Evolutionary conservation across 73 alveolate genomes (phyloP).

Genomic region (Uronychia setigera): DNA sequence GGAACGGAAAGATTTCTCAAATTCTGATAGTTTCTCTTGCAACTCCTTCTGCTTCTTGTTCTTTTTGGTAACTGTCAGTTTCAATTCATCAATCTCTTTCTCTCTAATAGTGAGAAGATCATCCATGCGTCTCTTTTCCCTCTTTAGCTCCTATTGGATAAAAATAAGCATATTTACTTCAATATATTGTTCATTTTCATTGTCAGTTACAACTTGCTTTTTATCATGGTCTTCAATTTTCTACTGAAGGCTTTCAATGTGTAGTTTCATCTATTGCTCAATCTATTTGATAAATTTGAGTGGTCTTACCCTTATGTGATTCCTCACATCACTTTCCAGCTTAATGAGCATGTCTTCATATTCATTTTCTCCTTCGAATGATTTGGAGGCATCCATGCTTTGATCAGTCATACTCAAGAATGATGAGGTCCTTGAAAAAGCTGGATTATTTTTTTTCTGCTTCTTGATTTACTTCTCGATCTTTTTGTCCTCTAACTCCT

Average conservation of each 20-base stretch:
- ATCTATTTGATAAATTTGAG: neutral
- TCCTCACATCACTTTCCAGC: neutral
- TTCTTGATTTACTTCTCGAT: neutral
- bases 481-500: neutral
- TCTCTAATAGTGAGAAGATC: slow-evolving; percentile 5
- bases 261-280: neutral
- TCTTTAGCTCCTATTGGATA: neutral
- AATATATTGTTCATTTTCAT: neutral
- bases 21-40: neutral
- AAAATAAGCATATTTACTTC: neutral
- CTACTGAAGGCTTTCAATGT: neutral
- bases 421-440: neutral
- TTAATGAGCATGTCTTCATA: neutral
- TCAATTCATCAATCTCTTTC: neutral
- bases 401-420: neutral
- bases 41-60: neutral
- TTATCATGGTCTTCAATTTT: neutral
- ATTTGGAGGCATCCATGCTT: neutral
- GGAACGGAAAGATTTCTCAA: neutral
- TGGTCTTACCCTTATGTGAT: neutral
- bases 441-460: neutral
- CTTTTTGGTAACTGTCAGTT: neutral
- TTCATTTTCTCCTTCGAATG: neutral
- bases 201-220: neutral
- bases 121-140: slow-evolving; percentile 18